Evolutionary conservation across 176 grass and related monocot genomes (phyloP), one percentile per base, ranked within the genome.

Genomic region (Avena sativa): DNA sequence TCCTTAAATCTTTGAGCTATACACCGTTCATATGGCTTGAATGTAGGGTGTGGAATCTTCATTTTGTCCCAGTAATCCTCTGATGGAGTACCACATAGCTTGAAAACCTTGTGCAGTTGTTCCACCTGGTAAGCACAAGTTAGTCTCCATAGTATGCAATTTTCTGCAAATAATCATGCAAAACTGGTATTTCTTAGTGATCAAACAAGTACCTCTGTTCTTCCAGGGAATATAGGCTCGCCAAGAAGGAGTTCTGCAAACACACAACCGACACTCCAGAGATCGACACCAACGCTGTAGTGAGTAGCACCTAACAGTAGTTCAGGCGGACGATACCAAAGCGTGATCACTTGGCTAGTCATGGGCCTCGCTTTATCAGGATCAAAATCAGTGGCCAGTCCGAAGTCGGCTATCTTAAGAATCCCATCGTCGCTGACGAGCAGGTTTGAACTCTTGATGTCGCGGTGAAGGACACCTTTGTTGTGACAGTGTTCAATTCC

Each of bases 301-400:
- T 84, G 86, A 59, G 92, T 97, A 48, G 97, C 89, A 79, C 97
- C 97, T 85, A 99, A 63, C 68, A 99, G 61, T 57, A 99, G 92
- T 70, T 99, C 97, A 5, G 97, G 97, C 3, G 97, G 97, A 49
- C 97, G 97, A 78, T 99, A 99, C 97, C 97, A 99, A 47, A 99
- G 89, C 15, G 97, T 99, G 43, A 99, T 95, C 55, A 99, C 97
- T 75, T 93, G 87, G 86, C 66, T 95, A 26, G 97, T 99, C 94
- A 99, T 94, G 11, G 92, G 89, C 5, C 85, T 75, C 5, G 16
- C 11, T 44, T 88, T 91, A 51, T 86, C 68, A 60, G 91, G 87
- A 81, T 97, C 92, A 72, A 90, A 97, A 77, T 86, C 89, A 48
- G 86, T 92, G 13, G 94, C 94, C 2, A 99, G 86, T 51, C 97